A percentile compares a stretch with the other conserved stretches of the same genome.
Evolutionary conservation across 1,284 basidiomycete species (phyloP).

Genomic region (Pyrrhoderma noxium): DNA sequence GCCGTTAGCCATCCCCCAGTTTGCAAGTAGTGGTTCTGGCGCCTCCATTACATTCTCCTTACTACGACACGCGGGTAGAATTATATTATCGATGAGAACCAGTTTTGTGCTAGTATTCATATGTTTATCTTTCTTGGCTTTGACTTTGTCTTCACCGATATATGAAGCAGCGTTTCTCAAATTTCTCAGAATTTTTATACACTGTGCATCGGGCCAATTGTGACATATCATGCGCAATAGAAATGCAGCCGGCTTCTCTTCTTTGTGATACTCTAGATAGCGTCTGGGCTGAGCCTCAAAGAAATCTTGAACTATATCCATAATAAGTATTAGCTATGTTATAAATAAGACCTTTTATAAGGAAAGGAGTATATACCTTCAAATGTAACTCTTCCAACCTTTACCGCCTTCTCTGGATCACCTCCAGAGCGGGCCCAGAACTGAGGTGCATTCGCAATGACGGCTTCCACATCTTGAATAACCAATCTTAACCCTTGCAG

Average conservation of each 20-base stretch:
- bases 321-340: background rate
- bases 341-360: background rate
- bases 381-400: no score
- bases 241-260: constrained; percentile 8
- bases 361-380: background rate
- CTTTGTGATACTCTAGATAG: background rate
- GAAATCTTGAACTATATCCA: constrained; percentile 6
- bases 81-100: constrained; percentile 14
- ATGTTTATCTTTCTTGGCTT: no score
- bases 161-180: background rate
- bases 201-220: constrained; percentile 18
- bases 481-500: constrained; percentile 16
- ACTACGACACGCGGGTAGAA: constrained; percentile 11
- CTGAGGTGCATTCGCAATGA: background rate
- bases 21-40: constrained; percentile 18
- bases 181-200: constrained; percentile 2
- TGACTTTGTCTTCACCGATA: no score
- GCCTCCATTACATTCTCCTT: constrained; percentile 1
- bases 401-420: no score
- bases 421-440: no score
- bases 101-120: constrained; percentile 10
- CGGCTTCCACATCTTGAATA: constrained; percentile 20
- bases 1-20: constrained; percentile 18
- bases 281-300: constrained; percentile 8
- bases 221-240: constrained; percentile 17